Conservation (phyloP, 2,329 filamentous ascomycete species). For the Diaporthe capsici region DNA sequence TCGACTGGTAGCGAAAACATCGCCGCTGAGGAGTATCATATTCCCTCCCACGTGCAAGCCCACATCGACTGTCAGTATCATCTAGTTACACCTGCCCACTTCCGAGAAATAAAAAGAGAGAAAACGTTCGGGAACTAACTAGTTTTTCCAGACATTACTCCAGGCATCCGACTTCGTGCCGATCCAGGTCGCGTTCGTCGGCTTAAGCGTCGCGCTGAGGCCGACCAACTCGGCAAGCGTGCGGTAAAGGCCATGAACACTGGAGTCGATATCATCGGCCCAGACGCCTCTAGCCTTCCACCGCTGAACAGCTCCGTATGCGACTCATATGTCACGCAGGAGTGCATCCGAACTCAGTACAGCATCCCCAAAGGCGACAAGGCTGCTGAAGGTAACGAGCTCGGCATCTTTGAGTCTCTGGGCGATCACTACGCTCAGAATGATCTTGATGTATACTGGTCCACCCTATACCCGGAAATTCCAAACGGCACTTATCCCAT, state of each 20-base stretch:
- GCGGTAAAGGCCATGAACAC: conserved; percentile 37
- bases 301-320: conserved; percentile 36
- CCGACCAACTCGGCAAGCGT: conserved; percentile 36
- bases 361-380: conserved; percentile 40
- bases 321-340: conserved; percentile 42
- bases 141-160: conserved; percentile 60
- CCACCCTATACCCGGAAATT: conserved; percentile 43
- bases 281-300: conserved; percentile 19
- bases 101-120: accelerated
- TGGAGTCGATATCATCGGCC: conserved; percentile 11
- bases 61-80: conserved; percentile 62
- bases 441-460: conserved; percentile 42
- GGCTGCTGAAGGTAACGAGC: conserved; percentile 41
- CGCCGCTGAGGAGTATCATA: conserved; percentile 60
- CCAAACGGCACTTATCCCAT: conserved; percentile 49
- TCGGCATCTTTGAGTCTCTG: conserved; percentile 42
- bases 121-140: not conserved
- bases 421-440: conserved; percentile 40
- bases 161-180: conserved; percentile 62
- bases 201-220: conserved; percentile 36
- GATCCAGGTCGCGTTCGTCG: conserved; percentile 35
- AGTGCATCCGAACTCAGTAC: conserved; percentile 42
- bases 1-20: conserved; percentile 53
- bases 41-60: conserved; percentile 59
- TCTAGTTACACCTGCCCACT: not conserved